Evolutionary conservation across 257 asterid genomes (phyloP).

Genomic region (Linderniella brevidens): DNA sequence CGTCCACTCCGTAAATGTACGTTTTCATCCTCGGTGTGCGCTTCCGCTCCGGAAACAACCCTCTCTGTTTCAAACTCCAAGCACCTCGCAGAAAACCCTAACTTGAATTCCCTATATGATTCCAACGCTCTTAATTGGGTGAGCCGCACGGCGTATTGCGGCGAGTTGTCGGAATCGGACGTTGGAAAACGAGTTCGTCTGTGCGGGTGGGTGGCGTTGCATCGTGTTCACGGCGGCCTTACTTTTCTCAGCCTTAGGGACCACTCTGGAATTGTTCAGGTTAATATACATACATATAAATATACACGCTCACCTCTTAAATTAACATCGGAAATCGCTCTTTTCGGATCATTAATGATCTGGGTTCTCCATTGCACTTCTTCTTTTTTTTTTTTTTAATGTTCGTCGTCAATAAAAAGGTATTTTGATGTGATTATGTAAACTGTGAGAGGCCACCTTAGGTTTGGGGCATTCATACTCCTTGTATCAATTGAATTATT

Average conservation of each 20-base stretch:
- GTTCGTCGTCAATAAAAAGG: too few species aligned
- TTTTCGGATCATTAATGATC: too few species aligned
- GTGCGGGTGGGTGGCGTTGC: constrained; percentile 98
- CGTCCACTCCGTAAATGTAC: too few species aligned
- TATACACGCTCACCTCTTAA: neutral
- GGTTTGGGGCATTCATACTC: too few species aligned
- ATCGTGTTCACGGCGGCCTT: constrained; percentile 90
- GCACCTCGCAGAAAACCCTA: too few species aligned
- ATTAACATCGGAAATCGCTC: too few species aligned
- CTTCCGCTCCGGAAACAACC: too few species aligned
- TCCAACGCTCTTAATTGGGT: constrained; percentile 51
- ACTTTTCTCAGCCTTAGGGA: constrained; percentile 82
- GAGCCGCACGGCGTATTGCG: constrained; percentile 57
- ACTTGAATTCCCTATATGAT: neutral
- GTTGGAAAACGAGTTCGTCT: constrained; percentile 73
- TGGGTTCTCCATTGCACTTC: neutral
- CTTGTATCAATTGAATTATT: too few species aligned
- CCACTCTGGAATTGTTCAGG: constrained; percentile 89
- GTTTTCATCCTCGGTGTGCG: too few species aligned
- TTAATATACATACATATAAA: constrained; percentile 1
- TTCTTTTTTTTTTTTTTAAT: constrained; percentile 2
- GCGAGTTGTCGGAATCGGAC: constrained; percentile 55
- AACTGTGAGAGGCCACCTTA: too few species aligned
- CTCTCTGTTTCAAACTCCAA: too few species aligned
- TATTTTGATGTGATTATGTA: too few species aligned